Percentiles rank a stretch among this genome's conserved stretches.
Evolutionary conservation across 768 basidiomycete species (phyloP).

Genomic region (Podaxis mareebaensis): DNA sequence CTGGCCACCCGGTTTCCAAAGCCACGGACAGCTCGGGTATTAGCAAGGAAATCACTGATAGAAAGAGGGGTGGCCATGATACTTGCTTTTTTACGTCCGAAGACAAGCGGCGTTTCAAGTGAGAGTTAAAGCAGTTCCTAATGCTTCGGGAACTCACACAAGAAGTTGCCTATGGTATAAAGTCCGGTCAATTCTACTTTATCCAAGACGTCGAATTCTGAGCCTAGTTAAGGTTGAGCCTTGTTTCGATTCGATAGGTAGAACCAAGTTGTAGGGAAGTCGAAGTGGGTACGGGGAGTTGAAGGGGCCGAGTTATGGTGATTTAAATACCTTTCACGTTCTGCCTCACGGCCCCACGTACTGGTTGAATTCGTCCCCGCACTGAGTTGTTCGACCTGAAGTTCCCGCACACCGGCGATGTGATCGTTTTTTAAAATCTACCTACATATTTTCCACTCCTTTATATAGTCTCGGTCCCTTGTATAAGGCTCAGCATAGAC

Average conservation of each 20-base stretch:
- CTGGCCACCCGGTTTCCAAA: slow-evolving; percentile 5
- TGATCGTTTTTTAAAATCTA: too few species aligned
- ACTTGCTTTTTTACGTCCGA: slow-evolving; percentile 12
- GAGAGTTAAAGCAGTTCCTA: slow-evolving; percentile 9
- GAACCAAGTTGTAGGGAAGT: not conserved
- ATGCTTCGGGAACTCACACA: slow-evolving; percentile 2
- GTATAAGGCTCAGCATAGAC: too few species aligned
- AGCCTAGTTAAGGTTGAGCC: slow-evolving; percentile 2
- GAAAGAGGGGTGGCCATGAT: slow-evolving; percentile 6
- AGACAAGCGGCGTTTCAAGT: slow-evolving; percentile 11
- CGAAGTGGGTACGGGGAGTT: not conserved
- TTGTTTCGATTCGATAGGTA: not conserved
- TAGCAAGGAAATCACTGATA: slow-evolving; percentile 18
- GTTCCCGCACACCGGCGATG: too few species aligned
- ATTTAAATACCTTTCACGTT: too few species aligned
- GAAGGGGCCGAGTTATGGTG: too few species aligned
- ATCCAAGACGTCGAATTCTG: not conserved
- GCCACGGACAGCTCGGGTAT: slow-evolving; percentile 18
- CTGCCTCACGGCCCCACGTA: too few species aligned
- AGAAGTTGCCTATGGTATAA: slow-evolving; percentile 2
- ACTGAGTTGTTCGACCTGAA: too few species aligned
- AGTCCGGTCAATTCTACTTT: not conserved
- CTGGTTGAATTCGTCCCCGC: too few species aligned
- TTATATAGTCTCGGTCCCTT: too few species aligned
- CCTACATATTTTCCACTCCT: too few species aligned